phyloP scores from a whole-genome alignment of 495 filamentous ascomycete species.

The Cryomyces minteri region DNA sequence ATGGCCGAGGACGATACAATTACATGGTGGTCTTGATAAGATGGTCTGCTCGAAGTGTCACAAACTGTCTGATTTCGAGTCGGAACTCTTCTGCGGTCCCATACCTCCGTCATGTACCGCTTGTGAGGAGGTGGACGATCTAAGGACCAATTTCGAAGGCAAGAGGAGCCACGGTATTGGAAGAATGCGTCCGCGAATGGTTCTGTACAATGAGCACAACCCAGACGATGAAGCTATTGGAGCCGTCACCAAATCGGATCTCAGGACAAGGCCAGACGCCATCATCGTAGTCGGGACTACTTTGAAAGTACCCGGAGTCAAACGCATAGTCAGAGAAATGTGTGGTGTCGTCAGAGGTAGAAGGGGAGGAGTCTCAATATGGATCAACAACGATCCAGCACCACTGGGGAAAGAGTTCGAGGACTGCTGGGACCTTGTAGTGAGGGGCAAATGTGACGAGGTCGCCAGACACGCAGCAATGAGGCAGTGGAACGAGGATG shows the following conservation, averaged over 20 bases:
- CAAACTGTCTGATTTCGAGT: slow-evolving; percentile 55
- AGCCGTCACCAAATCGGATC: slow-evolving; percentile 64
- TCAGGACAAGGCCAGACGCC: slow-evolving; percentile 72
- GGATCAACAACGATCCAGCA: slow-evolving; percentile 78
- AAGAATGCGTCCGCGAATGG: slow-evolving; percentile 76
- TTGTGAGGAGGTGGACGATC: slow-evolving; percentile 56
- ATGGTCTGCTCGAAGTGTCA: slow-evolving; percentile 93
- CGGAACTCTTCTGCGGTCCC: slow-evolving; percentile 65
- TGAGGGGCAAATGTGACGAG: slow-evolving; percentile 74
- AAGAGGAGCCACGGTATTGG: slow-evolving; percentile 91
- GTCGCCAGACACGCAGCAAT: slow-evolving; percentile 59
- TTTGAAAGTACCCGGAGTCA: slow-evolving; percentile 82
- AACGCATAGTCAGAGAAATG: slow-evolving; percentile 77
- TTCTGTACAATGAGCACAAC: slow-evolving; percentile 93
- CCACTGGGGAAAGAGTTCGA: slow-evolving; percentile 72
- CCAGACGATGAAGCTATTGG: slow-evolving; percentile 97
- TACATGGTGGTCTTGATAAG: slow-evolving; percentile 84
- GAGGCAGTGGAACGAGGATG: slow-evolving; percentile 55
- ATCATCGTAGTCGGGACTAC: slow-evolving; percentile 90
- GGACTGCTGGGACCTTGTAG: slow-evolving; percentile 79
- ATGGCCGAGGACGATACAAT: slow-evolving; percentile 85
- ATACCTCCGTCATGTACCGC: slow-evolving; percentile 63
- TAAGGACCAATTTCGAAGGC: slow-evolving; percentile 57
- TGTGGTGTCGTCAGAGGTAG: slow-evolving; percentile 60
- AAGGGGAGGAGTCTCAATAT: slow-evolving; percentile 78